Conservation (phyloP, 2,329 filamentous ascomycete species). For the Ceratocystis smalleyi region DNA sequence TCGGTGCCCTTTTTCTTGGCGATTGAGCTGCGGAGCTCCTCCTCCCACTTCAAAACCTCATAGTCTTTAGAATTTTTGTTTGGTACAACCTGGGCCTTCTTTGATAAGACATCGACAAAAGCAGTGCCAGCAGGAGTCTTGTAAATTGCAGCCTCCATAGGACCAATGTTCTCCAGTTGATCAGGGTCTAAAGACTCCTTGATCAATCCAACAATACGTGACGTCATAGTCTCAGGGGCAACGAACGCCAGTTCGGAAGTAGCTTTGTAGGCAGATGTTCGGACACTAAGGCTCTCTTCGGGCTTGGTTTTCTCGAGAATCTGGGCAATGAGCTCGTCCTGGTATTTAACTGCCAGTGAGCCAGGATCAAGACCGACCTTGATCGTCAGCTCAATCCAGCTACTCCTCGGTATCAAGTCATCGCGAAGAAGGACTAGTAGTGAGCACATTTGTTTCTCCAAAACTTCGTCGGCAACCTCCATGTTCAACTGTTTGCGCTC, state of each 20-base stretch:
- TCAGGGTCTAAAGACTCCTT: constrained; percentile 54
- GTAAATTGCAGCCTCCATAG: constrained; percentile 84
- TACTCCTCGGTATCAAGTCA: constrained; percentile 59
- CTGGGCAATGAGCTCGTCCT: constrained; percentile 50
- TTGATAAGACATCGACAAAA: constrained; percentile 81
- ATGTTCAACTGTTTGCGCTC: constrained; percentile 31
- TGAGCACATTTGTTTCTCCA: constrained; percentile 58
- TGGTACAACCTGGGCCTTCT: constrained; percentile 56
- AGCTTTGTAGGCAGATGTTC: constrained; percentile 62
- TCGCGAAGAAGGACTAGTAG: constrained; percentile 64
- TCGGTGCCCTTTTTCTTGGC: constrained; percentile 86
- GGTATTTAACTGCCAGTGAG: constrained; percentile 48
- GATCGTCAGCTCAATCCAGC: constrained; percentile 82
- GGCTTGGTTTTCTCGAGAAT: constrained; percentile 38
- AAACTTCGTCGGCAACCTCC: constrained; percentile 30
- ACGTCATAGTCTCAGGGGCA: constrained; percentile 65
- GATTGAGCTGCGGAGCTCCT: constrained; percentile 71
- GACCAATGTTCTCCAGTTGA: constrained; percentile 58
- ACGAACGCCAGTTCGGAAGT: constrained; percentile 89
- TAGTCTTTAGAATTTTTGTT: constrained; percentile 92
- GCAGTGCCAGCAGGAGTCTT: constrained; percentile 75
- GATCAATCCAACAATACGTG: constrained; percentile 60
- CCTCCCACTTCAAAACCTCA: constrained; percentile 92
- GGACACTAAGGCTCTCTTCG: constrained; percentile 30
- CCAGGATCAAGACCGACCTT: constrained; percentile 72